Conservation (phyloP, 1,139 yeast species). For the Yamadazyma diospyri region DNA sequence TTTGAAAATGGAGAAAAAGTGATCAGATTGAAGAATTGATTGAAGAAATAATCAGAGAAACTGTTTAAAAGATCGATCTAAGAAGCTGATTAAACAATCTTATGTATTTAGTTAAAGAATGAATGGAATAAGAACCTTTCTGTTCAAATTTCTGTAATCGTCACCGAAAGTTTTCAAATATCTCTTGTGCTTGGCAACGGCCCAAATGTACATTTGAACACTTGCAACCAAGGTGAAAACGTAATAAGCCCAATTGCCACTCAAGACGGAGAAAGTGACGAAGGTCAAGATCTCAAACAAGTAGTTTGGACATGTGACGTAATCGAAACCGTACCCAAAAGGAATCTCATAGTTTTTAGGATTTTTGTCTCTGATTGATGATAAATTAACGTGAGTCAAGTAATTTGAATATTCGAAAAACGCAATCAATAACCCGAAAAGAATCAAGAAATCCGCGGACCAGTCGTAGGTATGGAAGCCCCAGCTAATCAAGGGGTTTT, state of each 20-base stretch:
- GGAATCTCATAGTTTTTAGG: constrained; percentile 38
- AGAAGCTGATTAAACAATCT: no score
- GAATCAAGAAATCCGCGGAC: constrained; percentile 4
- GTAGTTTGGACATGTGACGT: constrained; percentile 76
- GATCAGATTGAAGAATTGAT: no score
- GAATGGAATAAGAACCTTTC: constrained; percentile 63
- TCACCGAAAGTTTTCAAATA: constrained; percentile 71
- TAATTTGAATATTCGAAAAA: constrained; percentile 71
- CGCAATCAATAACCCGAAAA: constrained; percentile 7
- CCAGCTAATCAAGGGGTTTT: constrained; percentile 7
- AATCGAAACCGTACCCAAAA: constrained; percentile 43
- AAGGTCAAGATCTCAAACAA: constrained; percentile 80
- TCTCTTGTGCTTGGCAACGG: constrained; percentile 64
- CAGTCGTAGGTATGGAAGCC: constrained; percentile 13
- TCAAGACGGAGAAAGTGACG: constrained; percentile 64
- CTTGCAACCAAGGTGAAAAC: constrained; percentile 69
- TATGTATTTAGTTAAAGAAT: constrained; percentile 6
- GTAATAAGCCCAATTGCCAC: constrained; percentile 75
- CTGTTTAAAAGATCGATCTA: no score
- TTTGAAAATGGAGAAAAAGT: constrained; percentile 49
- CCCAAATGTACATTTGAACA: constrained; percentile 80
- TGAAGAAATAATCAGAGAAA: no score
- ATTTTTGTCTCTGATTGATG: constrained; percentile 50
- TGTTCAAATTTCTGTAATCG: constrained; percentile 62
- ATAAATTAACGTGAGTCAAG: constrained; percentile 60